Evolutionary conservation across 495 filamentous ascomycete genomes (phyloP).

Genomic region (Penicillium bialowiezense): DNA sequence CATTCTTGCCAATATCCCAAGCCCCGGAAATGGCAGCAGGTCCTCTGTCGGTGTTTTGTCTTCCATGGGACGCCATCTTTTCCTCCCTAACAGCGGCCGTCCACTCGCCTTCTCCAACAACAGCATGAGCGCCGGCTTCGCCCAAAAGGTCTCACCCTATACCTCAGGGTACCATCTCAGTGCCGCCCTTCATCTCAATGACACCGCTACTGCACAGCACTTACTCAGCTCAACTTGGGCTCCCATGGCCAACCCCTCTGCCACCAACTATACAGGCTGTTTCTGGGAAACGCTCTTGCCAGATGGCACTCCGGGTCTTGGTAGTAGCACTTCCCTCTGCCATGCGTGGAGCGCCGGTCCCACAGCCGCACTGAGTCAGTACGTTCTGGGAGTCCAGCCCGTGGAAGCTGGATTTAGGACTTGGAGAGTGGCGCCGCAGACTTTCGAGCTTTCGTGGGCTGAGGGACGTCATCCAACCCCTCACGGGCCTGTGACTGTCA

Average conservation of each 20-base stretch:
- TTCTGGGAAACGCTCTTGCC: conserved; percentile 9
- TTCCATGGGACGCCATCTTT: conserved; percentile 11
- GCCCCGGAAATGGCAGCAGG: conserved; percentile 3
- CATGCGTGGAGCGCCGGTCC: conserved; percentile 14
- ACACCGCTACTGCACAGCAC: conserved; percentile 1
- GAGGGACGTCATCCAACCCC: conserved; percentile 9
- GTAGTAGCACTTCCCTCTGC: conserved; percentile 9
- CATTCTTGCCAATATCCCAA: conserved; percentile 6
- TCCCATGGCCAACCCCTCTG: conserved; percentile 9
- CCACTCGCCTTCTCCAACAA: conserved; percentile 14
- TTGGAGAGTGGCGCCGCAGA: conserved; percentile 14
- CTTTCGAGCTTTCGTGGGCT: conserved; percentile 10
- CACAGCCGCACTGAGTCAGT: conserved; percentile 11
- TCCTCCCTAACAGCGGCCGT: conserved; percentile 1
- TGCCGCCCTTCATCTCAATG: conserved; percentile 12
- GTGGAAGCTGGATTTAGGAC: conserved; percentile 4
- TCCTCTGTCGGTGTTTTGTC: conserved; percentile 6
- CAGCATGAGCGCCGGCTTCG: conserved; percentile 7
- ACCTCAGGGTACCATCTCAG: conserved; percentile 15
- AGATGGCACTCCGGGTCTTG: conserved; percentile 13
- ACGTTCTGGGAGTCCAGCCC: conserved; percentile 12
- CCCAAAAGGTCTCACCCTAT: conserved; percentile 12
- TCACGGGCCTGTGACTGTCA: conserved; percentile 2
- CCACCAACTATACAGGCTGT: conserved; percentile 16
- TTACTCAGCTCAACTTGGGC: conserved; percentile 12